Evolutionary conservation across 2,329 filamentous ascomycete genomes (phyloP).

Genomic region (Neofusicoccum kwambonambiense): DNA sequence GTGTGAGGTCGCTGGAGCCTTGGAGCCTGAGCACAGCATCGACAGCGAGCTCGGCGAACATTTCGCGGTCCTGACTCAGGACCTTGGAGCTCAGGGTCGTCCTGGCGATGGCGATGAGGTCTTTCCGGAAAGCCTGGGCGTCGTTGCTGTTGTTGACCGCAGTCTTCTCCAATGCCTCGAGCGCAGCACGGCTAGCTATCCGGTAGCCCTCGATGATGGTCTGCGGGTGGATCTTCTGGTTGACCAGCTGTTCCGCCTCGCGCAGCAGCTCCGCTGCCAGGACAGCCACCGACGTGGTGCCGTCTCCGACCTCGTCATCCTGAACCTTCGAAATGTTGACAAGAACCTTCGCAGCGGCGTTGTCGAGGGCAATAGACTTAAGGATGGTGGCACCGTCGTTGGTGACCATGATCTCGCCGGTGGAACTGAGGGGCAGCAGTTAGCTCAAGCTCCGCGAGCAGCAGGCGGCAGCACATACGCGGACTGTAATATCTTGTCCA

Average conservation of each 20-base stretch:
- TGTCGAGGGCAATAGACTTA: conserved; percentile 97
- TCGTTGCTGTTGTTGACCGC: conserved; percentile 89
- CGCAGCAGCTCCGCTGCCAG: conserved; percentile 91
- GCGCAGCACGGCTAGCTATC: conserved; percentile 88
- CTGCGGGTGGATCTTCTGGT: conserved; percentile 98
- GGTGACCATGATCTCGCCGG: conserved; percentile 95
- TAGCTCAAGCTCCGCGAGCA: conserved; percentile 23
- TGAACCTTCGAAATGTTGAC: conserved; percentile 99
- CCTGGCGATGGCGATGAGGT: conserved; percentile 84
- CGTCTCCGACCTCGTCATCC: conserved; percentile 97
- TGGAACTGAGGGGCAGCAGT: conserved; percentile 61
- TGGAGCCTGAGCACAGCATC: conserved; percentile 89
- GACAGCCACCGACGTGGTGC: conserved; percentile 96
- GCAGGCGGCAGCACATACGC: conserved; percentile 58
- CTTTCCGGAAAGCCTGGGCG: conserved; percentile 79
- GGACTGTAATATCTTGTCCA: conserved; percentile 98
- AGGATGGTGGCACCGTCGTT: conserved; percentile 98
- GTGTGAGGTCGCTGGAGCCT: conserved; percentile 87
- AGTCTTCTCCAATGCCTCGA: conserved; percentile 77
- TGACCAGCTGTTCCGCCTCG: conserved; percentile 94
- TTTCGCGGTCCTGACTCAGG: conserved; percentile 85
- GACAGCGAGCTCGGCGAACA: conserved; percentile 85
- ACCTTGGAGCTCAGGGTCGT: conserved; percentile 98
- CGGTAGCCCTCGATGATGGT: conserved; percentile 99
- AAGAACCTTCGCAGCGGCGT: conserved; percentile 94